Evolutionary conservation across 1,139 yeast genomes (phyloP).

Genomic region (Suhomyces chickasaworum): DNA sequence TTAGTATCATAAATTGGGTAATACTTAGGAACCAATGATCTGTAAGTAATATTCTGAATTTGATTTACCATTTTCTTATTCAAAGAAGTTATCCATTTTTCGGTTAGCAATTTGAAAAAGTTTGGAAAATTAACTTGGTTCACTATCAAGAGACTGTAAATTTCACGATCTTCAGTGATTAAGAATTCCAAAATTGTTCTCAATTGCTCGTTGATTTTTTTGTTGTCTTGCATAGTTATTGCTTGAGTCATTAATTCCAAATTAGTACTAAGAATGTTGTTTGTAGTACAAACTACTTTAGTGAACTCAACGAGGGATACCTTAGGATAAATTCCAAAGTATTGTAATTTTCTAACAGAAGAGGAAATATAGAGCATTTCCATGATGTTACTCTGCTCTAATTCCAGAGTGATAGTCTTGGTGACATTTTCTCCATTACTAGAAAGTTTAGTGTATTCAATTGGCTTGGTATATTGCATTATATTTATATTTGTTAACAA

Average conservation of each 20-base stretch:
- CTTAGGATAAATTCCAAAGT: background rate
- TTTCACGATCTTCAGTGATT: background rate
- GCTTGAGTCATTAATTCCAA: background rate
- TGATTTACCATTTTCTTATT: background rate
- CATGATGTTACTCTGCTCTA: background rate
- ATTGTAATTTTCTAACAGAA: background rate
- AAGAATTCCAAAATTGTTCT: background rate
- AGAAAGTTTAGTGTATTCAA: background rate
- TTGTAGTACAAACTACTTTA: background rate
- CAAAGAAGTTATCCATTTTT: background rate
- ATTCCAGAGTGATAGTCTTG: background rate
- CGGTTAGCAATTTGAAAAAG: background rate
- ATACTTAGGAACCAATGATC: constrained; percentile 7
- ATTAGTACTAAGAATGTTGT: background rate
- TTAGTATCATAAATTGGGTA: background rate
- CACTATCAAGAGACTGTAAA: constrained; percentile 4
- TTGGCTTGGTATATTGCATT: constrained; percentile 1
- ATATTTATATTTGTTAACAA: constrained; percentile 3
- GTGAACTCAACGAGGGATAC: background rate
- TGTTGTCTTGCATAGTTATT: background rate
- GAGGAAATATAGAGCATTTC: background rate
- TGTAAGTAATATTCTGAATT: background rate
- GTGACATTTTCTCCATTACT: background rate
- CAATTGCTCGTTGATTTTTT: background rate
- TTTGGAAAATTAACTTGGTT: constrained; percentile 4